Percentiles rank a stretch among this genome's conserved stretches.
Evolutionary conservation across 2,329 filamentous ascomycete genomes (phyloP).

Genomic region (Fusarium goolgardi): DNA sequence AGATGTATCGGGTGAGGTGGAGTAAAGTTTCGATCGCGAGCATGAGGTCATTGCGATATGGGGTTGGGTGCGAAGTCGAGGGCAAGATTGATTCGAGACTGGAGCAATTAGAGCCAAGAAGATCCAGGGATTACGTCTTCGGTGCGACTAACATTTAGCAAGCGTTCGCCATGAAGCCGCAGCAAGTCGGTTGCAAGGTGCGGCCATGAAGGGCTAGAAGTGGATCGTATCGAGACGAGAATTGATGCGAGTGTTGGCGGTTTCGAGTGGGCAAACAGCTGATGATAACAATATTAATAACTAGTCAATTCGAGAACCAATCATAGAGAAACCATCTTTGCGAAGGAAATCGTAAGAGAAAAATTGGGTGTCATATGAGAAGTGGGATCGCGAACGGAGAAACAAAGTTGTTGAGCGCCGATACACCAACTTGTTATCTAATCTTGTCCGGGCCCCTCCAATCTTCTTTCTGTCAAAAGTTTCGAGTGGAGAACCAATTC

Average conservation of each 20-base stretch:
- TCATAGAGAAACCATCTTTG: conserved; percentile 39
- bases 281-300: not conserved
- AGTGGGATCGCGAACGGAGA: conserved; percentile 44
- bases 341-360: conserved; percentile 19
- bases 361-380: conserved; percentile 36
- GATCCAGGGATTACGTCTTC: not conserved
- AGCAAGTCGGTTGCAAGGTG: conserved; percentile 39
- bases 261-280: conserved; percentile 1
- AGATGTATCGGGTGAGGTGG: conserved; percentile 44
- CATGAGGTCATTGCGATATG: conserved; percentile 33
- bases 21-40: conserved; percentile 41
- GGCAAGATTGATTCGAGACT: conserved; percentile 33
- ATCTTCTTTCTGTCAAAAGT: conserved; percentile 26
- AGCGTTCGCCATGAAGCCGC: conserved; percentile 41
- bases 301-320: conserved; percentile 2
- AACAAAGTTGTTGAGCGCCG: conserved; percentile 44
- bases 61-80: conserved; percentile 18
- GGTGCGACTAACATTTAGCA: conserved; percentile 39
- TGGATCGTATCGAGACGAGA: conserved; percentile 26
- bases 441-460: conserved; percentile 45
- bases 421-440: conserved; percentile 46
- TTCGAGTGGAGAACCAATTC: conserved; percentile 19
- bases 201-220: conserved; percentile 44
- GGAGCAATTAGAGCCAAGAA: conserved; percentile 25
- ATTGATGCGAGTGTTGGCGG: conserved; percentile 10